These are phyloP conservation scores for Euphorbia celastroides DNA, from an alignment of 441 rosid genomes.

Conservation along the genomic window DNA sequence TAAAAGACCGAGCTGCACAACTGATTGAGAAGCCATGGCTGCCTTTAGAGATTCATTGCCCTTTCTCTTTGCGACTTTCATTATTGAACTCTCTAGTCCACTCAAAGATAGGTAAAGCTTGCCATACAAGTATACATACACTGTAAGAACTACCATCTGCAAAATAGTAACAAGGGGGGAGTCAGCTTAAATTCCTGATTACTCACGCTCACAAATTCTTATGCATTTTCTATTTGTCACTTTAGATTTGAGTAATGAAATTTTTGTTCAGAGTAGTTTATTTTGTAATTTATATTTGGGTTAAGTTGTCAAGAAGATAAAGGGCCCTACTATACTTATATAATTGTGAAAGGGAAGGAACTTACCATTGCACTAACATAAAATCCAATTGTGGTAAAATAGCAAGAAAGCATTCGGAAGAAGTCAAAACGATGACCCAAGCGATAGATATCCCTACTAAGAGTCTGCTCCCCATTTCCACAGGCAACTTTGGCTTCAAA, in stretches of 20 bases:
- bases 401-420: slow-evolving; percentile 89
- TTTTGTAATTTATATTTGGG: too few species aligned
- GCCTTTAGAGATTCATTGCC: slow-evolving; percentile 69
- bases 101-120: slow-evolving; percentile 79
- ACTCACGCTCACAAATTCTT: not conserved
- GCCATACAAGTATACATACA: slow-evolving; percentile 76
- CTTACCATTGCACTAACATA: slow-evolving; percentile 80
- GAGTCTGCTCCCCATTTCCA: slow-evolving; percentile 91
- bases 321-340: too few species aligned
- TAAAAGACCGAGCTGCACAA: slow-evolving; percentile 82
- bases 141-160: slow-evolving; percentile 74
- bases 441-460: slow-evolving; percentile 87
- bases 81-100: slow-evolving; percentile 81
- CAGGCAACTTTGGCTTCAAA: slow-evolving; percentile 98
- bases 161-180: slow-evolving; percentile 6
- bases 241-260: slow-evolving; percentile 1
- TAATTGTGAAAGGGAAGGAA: slow-evolving; percentile 21
- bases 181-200: slow-evolving; percentile 12
- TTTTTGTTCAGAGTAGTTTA: too few species aligned
- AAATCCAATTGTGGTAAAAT: slow-evolving; percentile 80
- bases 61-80: slow-evolving; percentile 51
- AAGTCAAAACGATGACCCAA: slow-evolving; percentile 94
- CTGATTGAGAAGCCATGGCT: slow-evolving; percentile 88
- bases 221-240: not conserved
- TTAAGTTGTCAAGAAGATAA: too few species aligned